Conservation (phyloP, 805 yeast species). For the Debaryomyces hansenii region DNA sequence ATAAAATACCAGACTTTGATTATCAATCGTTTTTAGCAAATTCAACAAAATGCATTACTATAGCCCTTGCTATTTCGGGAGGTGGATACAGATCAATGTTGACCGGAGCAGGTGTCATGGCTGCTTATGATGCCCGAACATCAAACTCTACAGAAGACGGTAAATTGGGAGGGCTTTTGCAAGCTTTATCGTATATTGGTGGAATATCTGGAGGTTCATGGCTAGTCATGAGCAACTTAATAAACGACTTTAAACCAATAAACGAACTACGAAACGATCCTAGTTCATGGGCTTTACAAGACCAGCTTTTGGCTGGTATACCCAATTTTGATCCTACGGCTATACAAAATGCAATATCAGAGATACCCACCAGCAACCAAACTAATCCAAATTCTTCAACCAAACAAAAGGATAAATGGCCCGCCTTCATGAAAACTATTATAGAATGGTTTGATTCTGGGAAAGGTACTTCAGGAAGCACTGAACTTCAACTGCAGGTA, state of each 20-base stretch:
- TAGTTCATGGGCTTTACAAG: slow-evolving; percentile 43
- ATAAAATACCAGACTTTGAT: slow-evolving; percentile 34
- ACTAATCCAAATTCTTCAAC: too few species aligned
- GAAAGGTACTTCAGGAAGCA: too few species aligned
- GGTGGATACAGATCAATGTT: slow-evolving; percentile 63
- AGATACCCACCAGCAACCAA: background rate
- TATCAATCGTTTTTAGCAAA: slow-evolving; percentile 17
- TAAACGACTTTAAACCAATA: slow-evolving; percentile 31
- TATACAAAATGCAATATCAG: background rate
- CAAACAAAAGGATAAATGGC: too few species aligned
- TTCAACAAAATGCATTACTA: slow-evolving; percentile 16
- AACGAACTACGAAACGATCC: slow-evolving; percentile 17
- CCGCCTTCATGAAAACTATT: too few species aligned
- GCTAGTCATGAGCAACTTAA: slow-evolving; percentile 51
- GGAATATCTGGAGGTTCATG: slow-evolving; percentile 78
- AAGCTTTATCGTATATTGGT: slow-evolving; percentile 54
- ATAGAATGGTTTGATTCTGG: too few species aligned
- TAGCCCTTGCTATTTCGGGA: slow-evolving; percentile 48
- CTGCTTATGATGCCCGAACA: slow-evolving; percentile 51
- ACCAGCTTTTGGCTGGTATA: slow-evolving; percentile 55
- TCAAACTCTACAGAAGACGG: slow-evolving; percentile 20
- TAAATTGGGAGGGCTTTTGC: slow-evolving; percentile 53
- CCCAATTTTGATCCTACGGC: slow-evolving; percentile 48
- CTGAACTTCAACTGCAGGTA: too few species aligned
- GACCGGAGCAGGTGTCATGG: slow-evolving; percentile 54